Conservation (phyloP, 306 rosid genomes). For the Prunus mongolica region DNA sequence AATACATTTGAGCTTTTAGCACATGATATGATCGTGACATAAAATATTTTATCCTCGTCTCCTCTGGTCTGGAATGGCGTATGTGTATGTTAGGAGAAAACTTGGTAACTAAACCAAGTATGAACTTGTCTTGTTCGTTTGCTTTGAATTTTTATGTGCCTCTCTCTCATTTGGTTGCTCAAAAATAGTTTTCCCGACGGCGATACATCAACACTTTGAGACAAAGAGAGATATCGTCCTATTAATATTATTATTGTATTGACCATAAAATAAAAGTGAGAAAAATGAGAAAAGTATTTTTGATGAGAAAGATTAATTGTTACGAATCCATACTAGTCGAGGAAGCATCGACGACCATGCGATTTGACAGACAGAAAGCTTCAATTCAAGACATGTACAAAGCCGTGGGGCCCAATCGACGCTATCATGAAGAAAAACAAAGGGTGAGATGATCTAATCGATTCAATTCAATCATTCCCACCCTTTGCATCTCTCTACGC, state of each 20-base stretch:
- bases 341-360: not conserved
- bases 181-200: slow-evolving; percentile 30
- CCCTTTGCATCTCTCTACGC: not conserved
- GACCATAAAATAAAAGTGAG: not conserved
- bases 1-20: not conserved
- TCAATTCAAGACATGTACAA: too few species aligned
- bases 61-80: not conserved
- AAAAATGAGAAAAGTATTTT: not conserved
- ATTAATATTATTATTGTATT: not conserved
- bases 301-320: not conserved
- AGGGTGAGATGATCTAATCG: not conserved
- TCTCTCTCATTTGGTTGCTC: slow-evolving; percentile 19
- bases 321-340: not conserved
- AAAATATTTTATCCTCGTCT: not conserved
- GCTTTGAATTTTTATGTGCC: not conserved
- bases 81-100: not conserved
- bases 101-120: slow-evolving; percentile 16
- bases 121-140: not conserved
- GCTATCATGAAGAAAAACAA: too few species aligned
- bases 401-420: not conserved
- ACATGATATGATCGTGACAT: not conserved
- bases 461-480: not conserved
- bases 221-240: not conserved
- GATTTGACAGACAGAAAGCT: not conserved
- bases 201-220: slow-evolving; percentile 29